Evolutionary conservation across 2,329 filamentous ascomycete genomes (phyloP).

Genomic region (Pseudopithomyces maydicus): DNA sequence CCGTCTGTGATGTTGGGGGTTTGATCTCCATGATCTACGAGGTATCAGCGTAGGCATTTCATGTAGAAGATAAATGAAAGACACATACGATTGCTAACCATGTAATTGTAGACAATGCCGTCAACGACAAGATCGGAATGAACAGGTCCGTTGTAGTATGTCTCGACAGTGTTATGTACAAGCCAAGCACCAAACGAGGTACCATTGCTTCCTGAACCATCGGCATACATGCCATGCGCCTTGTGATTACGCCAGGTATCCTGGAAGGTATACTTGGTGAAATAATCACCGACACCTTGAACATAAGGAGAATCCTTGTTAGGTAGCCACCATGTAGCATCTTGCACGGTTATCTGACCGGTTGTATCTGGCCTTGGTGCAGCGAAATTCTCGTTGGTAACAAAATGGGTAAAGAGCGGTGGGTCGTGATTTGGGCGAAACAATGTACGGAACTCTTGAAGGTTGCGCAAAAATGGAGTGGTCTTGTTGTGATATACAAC

Average conservation of each 20-base stretch:
- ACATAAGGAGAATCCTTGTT: slow-evolving; percentile 62
- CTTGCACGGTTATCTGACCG: slow-evolving; percentile 59
- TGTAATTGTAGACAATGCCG: slow-evolving; percentile 70
- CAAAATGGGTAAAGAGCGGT: slow-evolving; percentile 65
- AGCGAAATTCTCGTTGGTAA: slow-evolving; percentile 63
- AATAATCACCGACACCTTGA: slow-evolving; percentile 62
- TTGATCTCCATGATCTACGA: slow-evolving; percentile 60
- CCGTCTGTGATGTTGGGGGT: slow-evolving; percentile 68
- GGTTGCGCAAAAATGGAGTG: slow-evolving; percentile 60
- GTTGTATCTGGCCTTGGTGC: slow-evolving; percentile 56
- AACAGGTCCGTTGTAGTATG: slow-evolving; percentile 65
- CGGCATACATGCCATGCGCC: slow-evolving; percentile 61
- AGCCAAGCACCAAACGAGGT: slow-evolving; percentile 65
- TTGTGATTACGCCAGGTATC: slow-evolving; percentile 63
- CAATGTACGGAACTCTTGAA: slow-evolving; percentile 66
- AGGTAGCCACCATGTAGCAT: slow-evolving; percentile 67
- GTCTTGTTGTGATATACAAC: slow-evolving; percentile 64
- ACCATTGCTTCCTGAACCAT: slow-evolving; percentile 58
- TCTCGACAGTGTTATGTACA: slow-evolving; percentile 68
- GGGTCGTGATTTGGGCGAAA: slow-evolving; percentile 61
- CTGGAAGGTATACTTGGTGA: slow-evolving; percentile 69
- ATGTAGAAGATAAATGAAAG: background rate
- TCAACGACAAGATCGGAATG: slow-evolving; percentile 69
- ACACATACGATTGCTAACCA: background rate
- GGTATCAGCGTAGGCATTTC: background rate